A percentile compares a stretch with the other conserved stretches of the same genome.
Evolutionary conservation across 73 alveolate genomes (phyloP).

Genomic region (Stentor roeselii): DNA sequence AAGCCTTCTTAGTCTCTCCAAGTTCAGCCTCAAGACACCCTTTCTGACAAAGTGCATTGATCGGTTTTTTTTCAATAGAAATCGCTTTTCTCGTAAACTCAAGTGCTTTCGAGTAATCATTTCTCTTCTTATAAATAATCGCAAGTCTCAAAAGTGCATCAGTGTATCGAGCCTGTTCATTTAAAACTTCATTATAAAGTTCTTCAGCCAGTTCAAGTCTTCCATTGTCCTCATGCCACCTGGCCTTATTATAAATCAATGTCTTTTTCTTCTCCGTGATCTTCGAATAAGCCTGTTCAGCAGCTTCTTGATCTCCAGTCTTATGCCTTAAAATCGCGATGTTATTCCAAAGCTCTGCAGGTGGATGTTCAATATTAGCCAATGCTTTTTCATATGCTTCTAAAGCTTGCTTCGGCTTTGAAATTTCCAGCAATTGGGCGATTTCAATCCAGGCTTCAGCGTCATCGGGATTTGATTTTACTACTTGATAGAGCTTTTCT

Average conservation of each 20-base stretch:
- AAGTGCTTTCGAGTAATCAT: slow-evolving; percentile 39
- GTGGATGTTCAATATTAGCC: slow-evolving; percentile 16
- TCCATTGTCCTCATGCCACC: slow-evolving; percentile 29
- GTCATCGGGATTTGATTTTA: slow-evolving; percentile 32
- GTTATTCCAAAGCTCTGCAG: slow-evolving; percentile 32
- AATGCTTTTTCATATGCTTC: slow-evolving; percentile 34
- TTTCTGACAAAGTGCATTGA: slow-evolving; percentile 33
- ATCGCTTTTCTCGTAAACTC: slow-evolving; percentile 49
- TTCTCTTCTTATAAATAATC: slow-evolving; percentile 44
- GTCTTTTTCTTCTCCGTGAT: slow-evolving; percentile 29
- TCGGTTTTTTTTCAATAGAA: slow-evolving; percentile 30
- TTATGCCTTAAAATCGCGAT: slow-evolving; percentile 33
- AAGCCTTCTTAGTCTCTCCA: slow-evolving; percentile 31
- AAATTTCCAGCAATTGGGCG: slow-evolving; percentile 28
- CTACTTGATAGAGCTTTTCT: slow-evolving; percentile 22
- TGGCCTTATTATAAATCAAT: slow-evolving; percentile 31
- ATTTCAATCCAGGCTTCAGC: slow-evolving; percentile 30
- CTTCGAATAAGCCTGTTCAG: slow-evolving; percentile 19
- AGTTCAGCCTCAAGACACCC: slow-evolving; percentile 26
- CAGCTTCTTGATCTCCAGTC: slow-evolving; percentile 24
- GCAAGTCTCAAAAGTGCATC: slow-evolving; percentile 65
- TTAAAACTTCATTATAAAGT: slow-evolving; percentile 34
- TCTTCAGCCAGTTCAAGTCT: slow-evolving; percentile 36
- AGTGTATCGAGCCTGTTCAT: slow-evolving; percentile 40
- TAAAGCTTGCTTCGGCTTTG: slow-evolving; percentile 39